Evolutionary conservation across 257 asterid species (phyloP).

Genomic region (Catharanthus roseus): DNA sequence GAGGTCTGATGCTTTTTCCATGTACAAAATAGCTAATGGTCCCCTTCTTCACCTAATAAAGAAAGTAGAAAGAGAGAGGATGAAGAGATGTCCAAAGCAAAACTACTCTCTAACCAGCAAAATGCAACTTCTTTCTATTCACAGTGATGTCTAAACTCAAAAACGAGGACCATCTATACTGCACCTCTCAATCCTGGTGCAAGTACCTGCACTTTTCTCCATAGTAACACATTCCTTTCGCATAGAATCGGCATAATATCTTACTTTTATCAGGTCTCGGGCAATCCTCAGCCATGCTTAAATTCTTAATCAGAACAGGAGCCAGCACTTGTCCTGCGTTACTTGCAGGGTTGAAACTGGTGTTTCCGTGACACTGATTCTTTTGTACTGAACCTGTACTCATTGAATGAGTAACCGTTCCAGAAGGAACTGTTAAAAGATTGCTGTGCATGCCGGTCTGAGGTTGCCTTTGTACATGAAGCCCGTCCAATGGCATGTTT

Average conservation of each 20-base stretch:
- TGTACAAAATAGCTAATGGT: no score
- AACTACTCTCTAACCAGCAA: neutral
- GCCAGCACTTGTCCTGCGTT: slow-evolving; percentile 7
- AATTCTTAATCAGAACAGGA: slow-evolving; percentile 7
- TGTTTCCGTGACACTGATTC: neutral
- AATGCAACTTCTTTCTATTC: neutral
- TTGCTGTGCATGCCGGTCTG: slow-evolving; percentile 25
- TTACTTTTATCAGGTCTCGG: slow-evolving; percentile 17
- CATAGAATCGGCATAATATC: slow-evolving; percentile 44
- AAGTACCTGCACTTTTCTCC: slow-evolving; percentile 57
- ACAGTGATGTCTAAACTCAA: neutral
- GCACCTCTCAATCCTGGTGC: slow-evolving; percentile 21
- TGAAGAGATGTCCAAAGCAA: neutral
- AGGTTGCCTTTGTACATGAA: slow-evolving; percentile 39
- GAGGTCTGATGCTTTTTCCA: no score
- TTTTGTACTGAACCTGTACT: neutral
- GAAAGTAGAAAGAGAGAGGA: no score
- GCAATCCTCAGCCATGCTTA: slow-evolving; percentile 8
- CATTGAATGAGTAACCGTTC: no score
- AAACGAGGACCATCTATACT: neutral
- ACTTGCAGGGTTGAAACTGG: slow-evolving; percentile 1
- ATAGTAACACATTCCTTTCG: slow-evolving; percentile 56
- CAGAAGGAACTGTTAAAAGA: slow-evolving; percentile 15
- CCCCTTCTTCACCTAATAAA: no score
- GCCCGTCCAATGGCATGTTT: neutral